Conservation (phyloP, 2,329 filamentous ascomycete species). For the Zarea fungicola region DNA sequence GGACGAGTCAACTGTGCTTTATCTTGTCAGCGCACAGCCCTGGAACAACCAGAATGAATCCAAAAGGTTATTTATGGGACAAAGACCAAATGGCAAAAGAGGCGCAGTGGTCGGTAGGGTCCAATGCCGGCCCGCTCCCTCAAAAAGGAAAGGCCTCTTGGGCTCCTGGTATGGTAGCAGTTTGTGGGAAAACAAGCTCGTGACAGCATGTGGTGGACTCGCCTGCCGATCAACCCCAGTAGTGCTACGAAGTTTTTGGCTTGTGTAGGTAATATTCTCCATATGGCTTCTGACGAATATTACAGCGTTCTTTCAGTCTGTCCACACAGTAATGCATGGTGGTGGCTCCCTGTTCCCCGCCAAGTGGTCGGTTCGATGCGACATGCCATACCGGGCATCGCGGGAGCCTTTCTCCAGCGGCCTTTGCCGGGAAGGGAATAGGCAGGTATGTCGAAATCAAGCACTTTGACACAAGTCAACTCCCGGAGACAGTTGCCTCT, state of each 20-base stretch:
- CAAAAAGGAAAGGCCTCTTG: neutral
- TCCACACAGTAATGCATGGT: too few relatives aligned
- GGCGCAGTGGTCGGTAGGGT: too few relatives aligned
- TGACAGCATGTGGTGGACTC: constrained; percentile 4
- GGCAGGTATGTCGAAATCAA: neutral
- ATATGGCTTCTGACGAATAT: neutral
- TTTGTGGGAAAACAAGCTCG: constrained; percentile 8
- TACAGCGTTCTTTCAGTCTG: too few relatives aligned
- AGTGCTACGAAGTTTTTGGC: neutral
- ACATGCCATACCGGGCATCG: constrained; percentile 12
- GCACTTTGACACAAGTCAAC: neutral
- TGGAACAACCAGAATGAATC: too few relatives aligned
- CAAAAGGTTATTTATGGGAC: too few relatives aligned
- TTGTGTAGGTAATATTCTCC: neutral
- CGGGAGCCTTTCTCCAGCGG: neutral
- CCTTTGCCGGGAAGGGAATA: constrained; percentile 4
- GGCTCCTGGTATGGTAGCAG: neutral
- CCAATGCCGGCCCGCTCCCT: constrained; percentile 5
- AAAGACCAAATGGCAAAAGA: neutral
- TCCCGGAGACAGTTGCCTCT: constrained; percentile 5
- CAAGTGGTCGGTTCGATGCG: constrained; percentile 4
- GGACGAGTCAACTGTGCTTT: too few relatives aligned
- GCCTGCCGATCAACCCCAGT: constrained; percentile 8
- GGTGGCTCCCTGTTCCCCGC: constrained; percentile 2
- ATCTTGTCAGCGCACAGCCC: too few relatives aligned